Base-by-base conservation (phyloP, 345 rosid species). In the Eucalyptus marginata region DNA sequence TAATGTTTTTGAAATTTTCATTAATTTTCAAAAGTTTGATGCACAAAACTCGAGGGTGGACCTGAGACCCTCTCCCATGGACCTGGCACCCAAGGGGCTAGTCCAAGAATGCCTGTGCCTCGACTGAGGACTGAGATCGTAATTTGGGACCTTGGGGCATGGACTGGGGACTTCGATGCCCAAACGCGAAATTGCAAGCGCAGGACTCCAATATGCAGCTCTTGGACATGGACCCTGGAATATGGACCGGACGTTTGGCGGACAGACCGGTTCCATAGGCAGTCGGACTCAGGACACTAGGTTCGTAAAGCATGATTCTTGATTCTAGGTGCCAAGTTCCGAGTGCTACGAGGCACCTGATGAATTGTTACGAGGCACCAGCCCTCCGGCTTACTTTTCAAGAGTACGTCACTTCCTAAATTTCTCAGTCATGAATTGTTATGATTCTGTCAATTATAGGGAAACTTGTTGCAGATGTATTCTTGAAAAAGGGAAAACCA, bases 1-100 rank as follows among this genome's bases (percentile, higher is more conserved):
- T n/a, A n/a, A n/a, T n/a, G n/a, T n/a, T n/a, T n/a, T n/a, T n/a
- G n/a, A n/a, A n/a, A n/a, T n/a, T n/a, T n/a, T n/a, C n/a, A n/a
- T n/a, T n/a, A n/a, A n/a, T n/a, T n/a, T n/a, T n/a, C n/a, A n/a
- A n/a, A n/a, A n/a, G n/a, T n/a, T n/a, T n/a, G 4, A 10, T 3
- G 13, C 31, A 5, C 66, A 59, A 59, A 59, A 27, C 31, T 11
- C 2, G 7, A 59, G n/a, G 3, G 8, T 27, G 15, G 68, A 27
- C 1, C 0, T 0, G 0, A 59, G 31, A 59, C 0, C 31, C 31
- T 59, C 33, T 59, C 16, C 68, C 31, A 59, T 13, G 31, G 15
- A 59, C 68, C 4, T 27, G 0, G 68, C 31, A 59, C 7, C 31
- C 33, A 0, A 1, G 15, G 31, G 31, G 31, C 68, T 13, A 59